A percentile compares a stretch with the other conserved stretches of the same genome.
Evolutionary conservation across 495 filamentous ascomycete species (phyloP).

Genomic region (Rostrohypoxylon terebratum): DNA sequence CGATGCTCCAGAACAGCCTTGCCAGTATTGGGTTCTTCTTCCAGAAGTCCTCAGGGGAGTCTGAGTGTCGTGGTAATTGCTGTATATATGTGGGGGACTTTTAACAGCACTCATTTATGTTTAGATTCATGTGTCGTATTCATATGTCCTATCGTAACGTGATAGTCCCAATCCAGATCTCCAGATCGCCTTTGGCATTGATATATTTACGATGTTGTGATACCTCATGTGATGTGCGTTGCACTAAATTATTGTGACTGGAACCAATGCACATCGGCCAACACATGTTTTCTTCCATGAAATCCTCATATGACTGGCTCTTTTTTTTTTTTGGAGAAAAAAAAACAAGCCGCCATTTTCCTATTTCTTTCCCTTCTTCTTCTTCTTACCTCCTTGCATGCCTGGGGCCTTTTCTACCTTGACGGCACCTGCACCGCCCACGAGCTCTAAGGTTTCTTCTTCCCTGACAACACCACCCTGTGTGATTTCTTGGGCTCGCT

Average conservation of each 20-base stretch:
- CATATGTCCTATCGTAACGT: not conserved
- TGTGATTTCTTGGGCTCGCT: slow-evolving; percentile 78
- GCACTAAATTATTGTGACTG: not conserved
- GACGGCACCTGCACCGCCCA: slow-evolving; percentile 69
- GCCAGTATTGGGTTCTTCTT: slow-evolving; percentile 22
- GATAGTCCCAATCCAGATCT: not conserved
- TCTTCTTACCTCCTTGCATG: slow-evolving; percentile 71
- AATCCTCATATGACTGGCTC: not conserved
- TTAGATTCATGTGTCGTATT: slow-evolving; percentile 14
- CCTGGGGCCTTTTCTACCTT: slow-evolving; percentile 67
- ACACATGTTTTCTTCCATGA: not conserved
- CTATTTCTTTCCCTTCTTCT: slow-evolving; percentile 80
- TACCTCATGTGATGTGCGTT: slow-evolving; percentile 2
- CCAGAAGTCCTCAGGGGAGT: slow-evolving; percentile 9
- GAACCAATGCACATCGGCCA: not conserved
- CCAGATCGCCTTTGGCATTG: not conserved
- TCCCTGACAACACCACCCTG: slow-evolving; percentile 84
- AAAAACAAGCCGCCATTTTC: not conserved
- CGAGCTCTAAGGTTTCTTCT: slow-evolving; percentile 72
- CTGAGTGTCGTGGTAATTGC: slow-evolving; percentile 25
- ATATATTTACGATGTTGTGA: not conserved
- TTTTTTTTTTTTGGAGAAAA: not conserved
- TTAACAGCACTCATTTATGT: slow-evolving; percentile 32
- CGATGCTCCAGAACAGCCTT: slow-evolving; percentile 10
- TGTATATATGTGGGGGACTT: slow-evolving; percentile 37